Evolutionary conservation across 345 rosid genomes (phyloP).

Genomic region (Eucalyptus marginata): DNA sequence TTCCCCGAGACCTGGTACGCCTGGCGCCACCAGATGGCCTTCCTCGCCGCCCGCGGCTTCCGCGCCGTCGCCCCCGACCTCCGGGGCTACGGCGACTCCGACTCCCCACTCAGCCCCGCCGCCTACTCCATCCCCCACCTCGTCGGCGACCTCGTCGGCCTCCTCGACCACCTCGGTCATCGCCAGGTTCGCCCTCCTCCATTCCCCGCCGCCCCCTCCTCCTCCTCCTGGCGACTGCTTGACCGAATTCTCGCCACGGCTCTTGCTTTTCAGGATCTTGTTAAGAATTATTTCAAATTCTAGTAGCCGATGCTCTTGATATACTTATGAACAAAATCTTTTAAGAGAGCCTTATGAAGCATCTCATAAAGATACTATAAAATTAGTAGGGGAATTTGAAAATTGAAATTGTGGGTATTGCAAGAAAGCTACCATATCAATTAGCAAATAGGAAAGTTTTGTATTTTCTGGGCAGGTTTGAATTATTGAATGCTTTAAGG

Average conservation of each 20-base stretch:
- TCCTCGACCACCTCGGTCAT: constrained; percentile 14
- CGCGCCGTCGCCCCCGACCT: constrained; percentile 81
- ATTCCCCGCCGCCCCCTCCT: constrained; percentile 23
- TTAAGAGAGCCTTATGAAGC: not conserved
- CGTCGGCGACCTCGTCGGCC: constrained; percentile 29
- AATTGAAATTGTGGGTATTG: not conserved
- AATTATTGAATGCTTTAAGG: not conserved
- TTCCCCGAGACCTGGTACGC: constrained; percentile 84
- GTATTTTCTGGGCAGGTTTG: not conserved
- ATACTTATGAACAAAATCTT: not conserved
- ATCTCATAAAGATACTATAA: not conserved
- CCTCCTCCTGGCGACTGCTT: constrained; percentile 14
- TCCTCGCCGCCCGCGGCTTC: constrained; percentile 54
- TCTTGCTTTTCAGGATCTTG: not conserved
- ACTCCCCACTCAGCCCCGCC: constrained; percentile 30
- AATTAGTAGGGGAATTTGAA: not conserved
- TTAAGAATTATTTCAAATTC: not conserved
- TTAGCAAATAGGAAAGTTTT: not conserved
- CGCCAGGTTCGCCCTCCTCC: constrained; percentile 26
- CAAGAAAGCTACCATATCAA: not conserved
- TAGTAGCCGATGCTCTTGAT: not conserved
- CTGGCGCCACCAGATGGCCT: constrained; percentile 79
- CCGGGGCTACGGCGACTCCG: constrained; percentile 71
- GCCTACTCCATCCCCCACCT: constrained; percentile 41
- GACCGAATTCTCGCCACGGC: not conserved